Base-by-base conservation (phyloP, 75 land plant genomes). In the Pseudotsuga menziesii region DNA sequence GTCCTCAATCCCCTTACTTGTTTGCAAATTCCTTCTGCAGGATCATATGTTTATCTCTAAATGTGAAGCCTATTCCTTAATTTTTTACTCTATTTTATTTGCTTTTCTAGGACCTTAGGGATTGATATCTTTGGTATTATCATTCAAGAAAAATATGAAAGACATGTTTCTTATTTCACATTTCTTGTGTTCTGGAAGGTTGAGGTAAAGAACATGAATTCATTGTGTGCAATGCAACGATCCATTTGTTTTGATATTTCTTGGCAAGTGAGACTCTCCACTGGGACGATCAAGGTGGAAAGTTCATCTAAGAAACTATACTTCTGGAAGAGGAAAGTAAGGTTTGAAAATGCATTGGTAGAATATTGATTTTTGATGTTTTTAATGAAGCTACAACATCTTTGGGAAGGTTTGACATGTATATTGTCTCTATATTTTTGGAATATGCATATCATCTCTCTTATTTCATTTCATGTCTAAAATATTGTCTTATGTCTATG, bases 161-260 rank as follows among this genome's bases (percentile, higher is more conserved):
- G 72, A 69, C 41, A 3, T n/a, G 9, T 69, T 0, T 2, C 41
- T 22, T 39, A 69, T 36, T 19, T 63, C 19, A 64, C 19, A 20
- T 6, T 41, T 41, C n/a, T 5, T 55, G 54, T 56, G 13, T 23
- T 55, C 36, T 23, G 44, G 36, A 77, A 96, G 99, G 99, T 96
- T 36, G 99, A 96, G 80, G 88, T 96, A 76, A 96, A 96, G 82
- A 96, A 96, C 79, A 85, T 96, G 93, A 96, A 96, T 75, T 91
- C 99, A 60, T 96, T 93, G 77, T 90, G 94, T 69, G 85, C 99
- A 70, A 88, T 96, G 83, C 88, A 83, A 58, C 84, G 94, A 79
- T 97, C 99, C 22, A 94, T 96, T 67, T 97, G 94, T 76, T 96
- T 81, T 83, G 99, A 96, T 78, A 96, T 94, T 35, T 79, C 83